Evolutionary conservation across 2,329 filamentous ascomycete genomes (phyloP).

Genomic region (Chrysoporthe puriensis): DNA sequence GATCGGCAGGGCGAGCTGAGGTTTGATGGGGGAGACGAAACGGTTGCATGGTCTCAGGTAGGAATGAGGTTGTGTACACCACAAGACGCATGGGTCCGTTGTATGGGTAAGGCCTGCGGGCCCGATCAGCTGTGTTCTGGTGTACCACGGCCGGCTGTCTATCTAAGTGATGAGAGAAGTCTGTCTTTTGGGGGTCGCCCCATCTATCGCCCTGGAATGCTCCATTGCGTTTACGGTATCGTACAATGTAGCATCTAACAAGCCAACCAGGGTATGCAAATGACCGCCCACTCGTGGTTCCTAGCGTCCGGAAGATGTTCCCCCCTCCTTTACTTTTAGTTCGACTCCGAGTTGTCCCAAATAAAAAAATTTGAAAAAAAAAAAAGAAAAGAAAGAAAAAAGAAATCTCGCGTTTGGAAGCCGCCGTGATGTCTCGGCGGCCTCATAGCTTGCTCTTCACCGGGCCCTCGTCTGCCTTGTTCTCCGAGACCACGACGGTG

Average conservation of each 20-base stretch:
- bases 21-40: no score
- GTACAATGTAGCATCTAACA: background rate
- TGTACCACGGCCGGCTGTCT: background rate
- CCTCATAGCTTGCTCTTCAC: conserved; percentile 38
- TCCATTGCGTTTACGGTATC: background rate
- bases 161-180: background rate
- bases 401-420: no score
- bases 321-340: background rate
- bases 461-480: conserved; percentile 38
- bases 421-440: no score
- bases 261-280: background rate
- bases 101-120: background rate
- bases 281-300: background rate
- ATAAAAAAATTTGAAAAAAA: no score
- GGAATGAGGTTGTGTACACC: background rate
- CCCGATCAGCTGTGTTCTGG: background rate
- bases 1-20: no score
- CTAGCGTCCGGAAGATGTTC: background rate
- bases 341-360: no score
- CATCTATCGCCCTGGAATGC: background rate
- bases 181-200: background rate
- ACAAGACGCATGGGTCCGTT: background rate
- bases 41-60: no score
- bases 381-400: no score
- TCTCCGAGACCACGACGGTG: conserved; percentile 75